Evolutionary conservation across 768 basidiomycete genomes (phyloP), one percentile per base, ranked within the genome.

Genomic region (Rhodotorula toruloides): DNA sequence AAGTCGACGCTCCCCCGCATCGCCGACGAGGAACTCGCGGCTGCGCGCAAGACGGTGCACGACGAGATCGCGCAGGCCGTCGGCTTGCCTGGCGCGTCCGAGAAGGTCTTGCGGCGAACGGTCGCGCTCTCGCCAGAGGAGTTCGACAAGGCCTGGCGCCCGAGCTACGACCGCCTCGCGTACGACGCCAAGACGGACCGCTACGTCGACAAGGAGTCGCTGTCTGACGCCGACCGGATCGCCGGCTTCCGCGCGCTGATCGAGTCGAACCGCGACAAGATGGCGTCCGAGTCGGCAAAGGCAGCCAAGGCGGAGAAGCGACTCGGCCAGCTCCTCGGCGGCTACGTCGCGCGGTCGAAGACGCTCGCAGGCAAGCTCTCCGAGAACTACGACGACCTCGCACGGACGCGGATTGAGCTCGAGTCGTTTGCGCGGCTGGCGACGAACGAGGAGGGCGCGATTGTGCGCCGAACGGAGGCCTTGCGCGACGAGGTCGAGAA

Each of bases 241-340:
- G 81, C 82, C 3, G 91, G 90, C 1, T 86, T 88, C 73, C 75
- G 80, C 0, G 76, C 81, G 11, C 78, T 88, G 43, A 80, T 94
- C 61, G 81, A 84, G 12, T 81, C 84, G 56, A 81, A 81, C 60
- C 84, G 86, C 34, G 86, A 86, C 22, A 77, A 79, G 55, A 91
- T 99, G 86, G 79, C 85, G 40, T 85, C 84, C 75, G 89, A 93
- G 74, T 88, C 89, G 0, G 83, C 81, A 59, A 90, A 88, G 76
- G 87, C 89, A 0, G 77, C 83, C 29, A 98, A 96, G 80, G 76
- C 82, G 10, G 94, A 97, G 81, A 96, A 92, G 84, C 94, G 91
- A 77, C 83, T 98, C 16, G 83, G 81, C 14, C 84, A 91, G 63
- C 83, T 84, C 21, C 84, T 98, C 5, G 92, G 92, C n/a, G 96